These are phyloP conservation scores for Akanthomyces dipterigenus DNA, from an alignment of 2,329 filamentous ascomycete species.

Conservation along the genomic window DNA sequence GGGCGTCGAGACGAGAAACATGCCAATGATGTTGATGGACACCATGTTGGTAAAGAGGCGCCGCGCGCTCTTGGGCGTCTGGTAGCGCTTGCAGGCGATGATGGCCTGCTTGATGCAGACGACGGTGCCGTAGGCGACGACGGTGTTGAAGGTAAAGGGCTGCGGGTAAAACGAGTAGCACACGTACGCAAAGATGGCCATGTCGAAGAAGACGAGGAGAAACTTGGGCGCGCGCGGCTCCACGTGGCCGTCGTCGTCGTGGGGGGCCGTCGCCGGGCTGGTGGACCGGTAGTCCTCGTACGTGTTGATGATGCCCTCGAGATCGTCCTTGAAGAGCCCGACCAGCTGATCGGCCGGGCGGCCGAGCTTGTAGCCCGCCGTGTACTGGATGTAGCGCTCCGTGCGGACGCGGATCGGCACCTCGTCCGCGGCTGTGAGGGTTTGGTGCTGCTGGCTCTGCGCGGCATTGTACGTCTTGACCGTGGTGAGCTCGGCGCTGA, in stretches of 20 bases:
- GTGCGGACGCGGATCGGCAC: slow-evolving; percentile 15
- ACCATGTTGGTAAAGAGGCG: slow-evolving; percentile 19
- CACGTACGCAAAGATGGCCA: slow-evolving; percentile 17
- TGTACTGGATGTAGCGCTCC: slow-evolving; percentile 17
- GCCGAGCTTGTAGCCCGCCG: slow-evolving; percentile 14
- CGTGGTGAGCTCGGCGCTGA: slow-evolving; percentile 13
- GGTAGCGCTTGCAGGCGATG: slow-evolving; percentile 17
- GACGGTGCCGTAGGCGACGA: slow-evolving; percentile 18
- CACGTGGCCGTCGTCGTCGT: slow-evolving; percentile 13
- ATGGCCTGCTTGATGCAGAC: slow-evolving; percentile 18
- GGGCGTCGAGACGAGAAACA: slow-evolving; percentile 17
- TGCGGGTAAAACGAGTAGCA: slow-evolving; percentile 18
- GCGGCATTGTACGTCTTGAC: slow-evolving; percentile 1
- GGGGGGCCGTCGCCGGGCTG: neutral
- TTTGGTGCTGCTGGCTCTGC: neutral
- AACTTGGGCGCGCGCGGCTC: slow-evolving; percentile 17
- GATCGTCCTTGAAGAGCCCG: slow-evolving; percentile 16
- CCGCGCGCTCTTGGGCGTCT: slow-evolving; percentile 16
- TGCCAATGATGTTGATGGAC: slow-evolving; percentile 17
- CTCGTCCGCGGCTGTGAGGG: slow-evolving; percentile 3
- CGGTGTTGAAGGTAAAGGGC: slow-evolving; percentile 18
- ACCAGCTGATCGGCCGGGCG: slow-evolving; percentile 17
- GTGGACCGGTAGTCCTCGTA: slow-evolving; percentile 16
- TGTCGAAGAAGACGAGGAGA: slow-evolving; percentile 15
- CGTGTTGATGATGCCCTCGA: slow-evolving; percentile 16